phyloP scores from a whole-genome alignment of 2,329 filamentous ascomycete species.

The Botrytis hyacinthi region DNA sequence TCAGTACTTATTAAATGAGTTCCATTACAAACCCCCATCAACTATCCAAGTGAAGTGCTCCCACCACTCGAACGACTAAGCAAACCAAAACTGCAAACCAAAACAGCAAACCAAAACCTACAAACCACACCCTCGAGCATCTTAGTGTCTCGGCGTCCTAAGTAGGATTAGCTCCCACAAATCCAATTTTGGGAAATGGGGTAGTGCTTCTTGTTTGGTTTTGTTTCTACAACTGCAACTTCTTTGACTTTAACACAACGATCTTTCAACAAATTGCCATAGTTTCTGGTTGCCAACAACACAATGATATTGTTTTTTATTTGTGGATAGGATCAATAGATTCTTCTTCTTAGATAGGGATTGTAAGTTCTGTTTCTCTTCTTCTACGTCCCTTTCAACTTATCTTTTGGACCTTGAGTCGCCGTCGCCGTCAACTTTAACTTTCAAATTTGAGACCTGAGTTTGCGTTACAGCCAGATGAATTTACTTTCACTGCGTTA shows the following conservation, averaged over 20 bases:
- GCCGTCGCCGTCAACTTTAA: neutral
- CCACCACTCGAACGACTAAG: constrained; percentile 1
- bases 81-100: neutral
- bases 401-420: neutral
- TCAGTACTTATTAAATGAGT: rapidly evolving
- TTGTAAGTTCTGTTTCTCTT: neutral
- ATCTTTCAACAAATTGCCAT: neutral
- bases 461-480: neutral
- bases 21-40: neutral
- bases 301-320: neutral
- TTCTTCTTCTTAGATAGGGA: neutral
- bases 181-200: neutral
- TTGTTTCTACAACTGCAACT: neutral
- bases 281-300: neutral
- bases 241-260: neutral
- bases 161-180: constrained; percentile 2
- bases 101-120: neutral
- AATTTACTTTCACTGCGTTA: neutral
- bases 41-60: neutral
- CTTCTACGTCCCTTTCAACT: neutral
- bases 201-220: neutral
- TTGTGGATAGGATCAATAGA: neutral
- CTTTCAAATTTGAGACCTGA: neutral
- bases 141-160: constrained; percentile 1
- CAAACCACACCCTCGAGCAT: neutral